Conservation (phyloP, 495 filamentous ascomycete species). For the Bombardia bombarda region DNA sequence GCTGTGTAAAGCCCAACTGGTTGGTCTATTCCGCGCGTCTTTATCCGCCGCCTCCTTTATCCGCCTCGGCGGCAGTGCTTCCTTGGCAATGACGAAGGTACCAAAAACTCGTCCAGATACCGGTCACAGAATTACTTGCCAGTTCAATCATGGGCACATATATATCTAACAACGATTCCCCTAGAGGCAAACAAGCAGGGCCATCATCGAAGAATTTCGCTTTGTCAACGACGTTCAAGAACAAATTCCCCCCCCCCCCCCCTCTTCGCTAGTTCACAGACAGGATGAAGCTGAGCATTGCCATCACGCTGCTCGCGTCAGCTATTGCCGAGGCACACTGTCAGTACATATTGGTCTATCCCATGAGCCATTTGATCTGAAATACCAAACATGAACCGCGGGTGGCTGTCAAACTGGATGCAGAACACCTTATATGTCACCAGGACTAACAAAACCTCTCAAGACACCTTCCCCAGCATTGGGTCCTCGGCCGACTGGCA, state of each 20-base stretch:
- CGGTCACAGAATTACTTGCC: background rate
- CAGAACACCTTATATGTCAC: too few species aligned
- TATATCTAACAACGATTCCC: background rate
- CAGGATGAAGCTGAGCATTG: slow-evolving; percentile 31
- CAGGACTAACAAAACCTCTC: background rate
- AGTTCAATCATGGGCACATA: background rate
- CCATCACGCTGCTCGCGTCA: slow-evolving; percentile 23
- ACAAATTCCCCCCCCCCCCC: background rate
- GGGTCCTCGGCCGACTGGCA: slow-evolving; percentile 35
- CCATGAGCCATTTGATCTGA: background rate
- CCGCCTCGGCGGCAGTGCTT: slow-evolving; percentile 4
- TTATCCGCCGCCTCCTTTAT: slow-evolving; percentile 11
- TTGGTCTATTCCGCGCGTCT: background rate
- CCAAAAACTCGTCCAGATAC: background rate
- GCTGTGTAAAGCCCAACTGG: slow-evolving; percentile 2
- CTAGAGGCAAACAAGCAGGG: background rate
- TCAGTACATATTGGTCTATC: slow-evolving; percentile 13
- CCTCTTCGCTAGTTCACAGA: background rate
- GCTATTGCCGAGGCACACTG: slow-evolving; percentile 35
- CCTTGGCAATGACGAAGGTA: slow-evolving; percentile 6
- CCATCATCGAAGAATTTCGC: too few species aligned
- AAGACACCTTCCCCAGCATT: slow-evolving; percentile 24
- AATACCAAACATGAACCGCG: too few species aligned
- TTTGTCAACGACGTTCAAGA: background rate
- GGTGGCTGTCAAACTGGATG: too few species aligned